These are phyloP conservation scores for Suhomyces xylopsoci DNA, from an alignment of 805 yeast species.

Conservation along the genomic window DNA sequence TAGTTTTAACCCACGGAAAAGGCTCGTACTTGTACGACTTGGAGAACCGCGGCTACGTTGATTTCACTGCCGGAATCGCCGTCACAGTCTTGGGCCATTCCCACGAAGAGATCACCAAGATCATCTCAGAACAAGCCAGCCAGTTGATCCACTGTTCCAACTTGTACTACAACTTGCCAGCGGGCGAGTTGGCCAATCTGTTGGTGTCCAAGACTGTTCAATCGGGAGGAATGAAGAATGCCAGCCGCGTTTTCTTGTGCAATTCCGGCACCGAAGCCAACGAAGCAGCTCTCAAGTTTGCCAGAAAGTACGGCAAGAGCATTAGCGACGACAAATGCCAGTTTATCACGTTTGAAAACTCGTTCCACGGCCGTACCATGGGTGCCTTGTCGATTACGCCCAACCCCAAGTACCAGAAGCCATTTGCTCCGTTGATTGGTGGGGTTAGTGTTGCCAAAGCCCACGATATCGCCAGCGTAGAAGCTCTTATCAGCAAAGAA, in stretches of 20 bases:
- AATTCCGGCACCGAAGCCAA: constrained; percentile 62
- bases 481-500: constrained; percentile 48
- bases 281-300: constrained; percentile 60
- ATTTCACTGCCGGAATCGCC: constrained; percentile 95
- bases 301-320: constrained; percentile 73
- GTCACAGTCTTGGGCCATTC: constrained; percentile 94
- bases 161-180: constrained; percentile 78
- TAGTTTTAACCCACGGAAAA: constrained; percentile 75
- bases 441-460: constrained; percentile 72
- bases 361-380: constrained; percentile 94
- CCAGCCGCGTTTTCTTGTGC: constrained; percentile 66
- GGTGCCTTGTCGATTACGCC: constrained; percentile 93
- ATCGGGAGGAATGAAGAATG: constrained; percentile 78
- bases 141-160: constrained; percentile 83
- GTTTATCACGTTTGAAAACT: constrained; percentile 79
- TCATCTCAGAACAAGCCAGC: constrained; percentile 67
- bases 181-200: constrained; percentile 72
- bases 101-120: constrained; percentile 67
- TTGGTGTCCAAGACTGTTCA: constrained; percentile 65
- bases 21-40: constrained; percentile 82
- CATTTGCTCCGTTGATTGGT: constrained; percentile 89
- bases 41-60: constrained; percentile 75
- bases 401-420: constrained; percentile 87
- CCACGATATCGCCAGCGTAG: constrained; percentile 58
- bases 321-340: constrained; percentile 59